Evolutionary conservation across 2,329 filamentous ascomycete species (phyloP), one percentile per base, ranked within the genome.

Genomic region (Chalaropsis thielavioides): DNA sequence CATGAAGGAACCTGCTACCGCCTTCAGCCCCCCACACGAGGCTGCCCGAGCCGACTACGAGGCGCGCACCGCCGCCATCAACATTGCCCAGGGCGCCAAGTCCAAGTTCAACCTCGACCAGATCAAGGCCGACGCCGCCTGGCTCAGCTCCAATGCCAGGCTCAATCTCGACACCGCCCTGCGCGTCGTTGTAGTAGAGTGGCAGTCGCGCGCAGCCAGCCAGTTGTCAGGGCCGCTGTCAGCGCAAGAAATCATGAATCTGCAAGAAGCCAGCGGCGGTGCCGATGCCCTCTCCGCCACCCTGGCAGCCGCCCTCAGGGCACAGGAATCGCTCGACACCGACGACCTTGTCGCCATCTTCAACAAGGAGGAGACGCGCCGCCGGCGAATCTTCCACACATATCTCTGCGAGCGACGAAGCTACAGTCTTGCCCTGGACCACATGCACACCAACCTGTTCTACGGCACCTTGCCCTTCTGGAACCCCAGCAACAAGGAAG

Each of bases 131-230:
- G 92, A 97, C 77, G 83, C 90, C 41, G 73, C 88, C 69, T 97
- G 92, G 91, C 78, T 99, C 68, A 92, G 90, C 74, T 84, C 87
- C 70, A 84, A 87, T 71, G 84, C 86, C 62, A 80, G 83, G 56
- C 84, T 96, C 69, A 90, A 94, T 73, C 86, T 96, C 73, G 78
- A 94, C 54, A 83, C 87, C 13, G 91, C 92, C 31, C 78, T 99
- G 71, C 84, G 94, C 67, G 80, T 95, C 54, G 86, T 86, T 2
- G 78, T 95, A 6, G 76, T 94, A 58, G 94, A 97, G 79, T 89
- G 88, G 79, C 92, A 97, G 75, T 83, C 82, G 68, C 84, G 90
- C 43, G 79, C 90, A n/a, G 80, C 83, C n/a, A 80, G 80, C 58
- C 86, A 91, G 70, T 81, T 96, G 1, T 79, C 85, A 51, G 82